phyloP scores from a whole-genome alignment of 257 asterid genomes.

The Datura wrightii region DNA sequence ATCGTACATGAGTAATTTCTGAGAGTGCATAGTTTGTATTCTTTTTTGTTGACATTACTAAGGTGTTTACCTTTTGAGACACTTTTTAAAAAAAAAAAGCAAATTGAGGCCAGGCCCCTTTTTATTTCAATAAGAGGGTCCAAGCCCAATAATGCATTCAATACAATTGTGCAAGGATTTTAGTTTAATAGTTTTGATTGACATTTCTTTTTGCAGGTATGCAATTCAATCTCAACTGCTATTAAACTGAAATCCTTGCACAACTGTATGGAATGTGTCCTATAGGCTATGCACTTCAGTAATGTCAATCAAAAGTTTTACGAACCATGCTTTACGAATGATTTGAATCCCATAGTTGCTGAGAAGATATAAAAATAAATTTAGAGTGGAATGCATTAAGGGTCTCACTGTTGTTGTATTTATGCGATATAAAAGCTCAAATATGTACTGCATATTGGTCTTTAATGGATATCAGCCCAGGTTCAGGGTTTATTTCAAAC shows the following conservation, averaged over 20 bases:
- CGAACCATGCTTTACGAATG: neutral
- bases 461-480: neutral
- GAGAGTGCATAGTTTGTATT: neutral
- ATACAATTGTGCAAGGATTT: neutral
- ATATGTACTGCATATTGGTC: neutral
- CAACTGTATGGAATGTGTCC: neutral
- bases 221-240: neutral
- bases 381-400: neutral
- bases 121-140: too few species aligned
- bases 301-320: neutral
- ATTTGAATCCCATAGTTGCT: too few species aligned
- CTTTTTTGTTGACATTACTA: neutral
- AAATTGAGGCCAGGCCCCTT: too few species aligned
- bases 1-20: neutral
- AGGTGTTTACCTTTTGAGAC: neutral
- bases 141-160: too few species aligned
- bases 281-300: neutral
- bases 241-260: neutral
- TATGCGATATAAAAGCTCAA: neutral
- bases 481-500: neutral
- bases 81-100: too few species aligned
- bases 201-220: neutral
- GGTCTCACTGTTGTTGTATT: neutral
- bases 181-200: neutral
- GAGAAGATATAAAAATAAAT: too few species aligned